Base-by-base conservation (phyloP, 352 stramenopile species). In the Phytophthora vignae region DNA sequence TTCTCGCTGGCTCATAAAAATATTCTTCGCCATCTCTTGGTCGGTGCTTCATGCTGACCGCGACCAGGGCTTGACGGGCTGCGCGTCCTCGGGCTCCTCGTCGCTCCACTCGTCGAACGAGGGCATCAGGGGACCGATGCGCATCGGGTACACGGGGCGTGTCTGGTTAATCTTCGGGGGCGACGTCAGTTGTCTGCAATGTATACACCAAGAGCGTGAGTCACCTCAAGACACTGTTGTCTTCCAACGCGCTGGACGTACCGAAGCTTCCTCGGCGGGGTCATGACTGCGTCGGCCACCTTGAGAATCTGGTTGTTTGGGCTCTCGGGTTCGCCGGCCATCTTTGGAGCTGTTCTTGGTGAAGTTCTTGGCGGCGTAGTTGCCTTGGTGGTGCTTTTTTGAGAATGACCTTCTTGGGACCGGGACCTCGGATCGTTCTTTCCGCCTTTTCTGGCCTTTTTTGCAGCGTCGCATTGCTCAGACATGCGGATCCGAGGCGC, bases 1-100 rank as follows among this genome's bases (percentile, higher is more conserved):
- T 22, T 33, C 49, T 57, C 40, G 25, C n/a, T 72, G 56, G 69
- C 36, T 76, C 57, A 76, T 76, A 76, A 73, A 29, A 72, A 73
- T 67, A 71, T n/a, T 56, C 21, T 40, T 29, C 49, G 14, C 12
- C 46, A 22, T 64, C 29, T 36, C 11, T 42, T 11, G 36, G 14
- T 52, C 55, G 7, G 27, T 15, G n/a, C 44, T 48, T 77, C 53
- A 77, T 60, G 70, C 70, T 12, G 70, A 69, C 55, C 44, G 64
- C 22, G 65, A 74, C 64, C 60, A 77, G 3, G 60, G 58, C 33
- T 66, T 65, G 33, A 69, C 67, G 12, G 46, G 60, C 29, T 67
- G 22, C 6, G 22, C 22, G 10, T 63, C 27, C 49, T 71, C 33
- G 2, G 58, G 46, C 36, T 58, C 57, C 19, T 78, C 65, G 4